Percentiles rank a stretch among this genome's conserved stretches.
Evolutionary conservation across 1,284 basidiomycete species (phyloP).

Genomic region (Rugosomyces carneus): DNA sequence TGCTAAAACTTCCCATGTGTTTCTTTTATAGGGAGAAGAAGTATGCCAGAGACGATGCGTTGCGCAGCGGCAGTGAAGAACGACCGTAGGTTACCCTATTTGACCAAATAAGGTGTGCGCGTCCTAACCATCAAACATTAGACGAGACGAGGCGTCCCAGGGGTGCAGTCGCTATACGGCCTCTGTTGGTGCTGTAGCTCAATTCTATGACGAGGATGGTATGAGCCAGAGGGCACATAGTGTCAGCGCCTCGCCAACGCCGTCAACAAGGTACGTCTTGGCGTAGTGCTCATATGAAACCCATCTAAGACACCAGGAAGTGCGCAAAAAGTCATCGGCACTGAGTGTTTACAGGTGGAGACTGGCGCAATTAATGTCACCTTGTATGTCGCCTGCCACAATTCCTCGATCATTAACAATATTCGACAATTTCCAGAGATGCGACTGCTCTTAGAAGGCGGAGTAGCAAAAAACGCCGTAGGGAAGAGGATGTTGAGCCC

Average conservation of each 20-base stretch:
- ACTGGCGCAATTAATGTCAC: slow-evolving; percentile 2
- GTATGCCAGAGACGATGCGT: too few species aligned
- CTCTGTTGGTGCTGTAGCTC: too few species aligned
- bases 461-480: slow-evolving; percentile 7
- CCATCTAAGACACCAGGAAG: background rate
- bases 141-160: too few species aligned
- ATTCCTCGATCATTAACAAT: background rate
- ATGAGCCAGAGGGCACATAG: too few species aligned
- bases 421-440: background rate
- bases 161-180: too few species aligned
- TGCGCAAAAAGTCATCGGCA: background rate
- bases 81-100: too few species aligned
- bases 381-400: background rate
- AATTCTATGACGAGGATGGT: too few species aligned
- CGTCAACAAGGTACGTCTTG: background rate
- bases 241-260: background rate
- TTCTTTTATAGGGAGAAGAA: too few species aligned
- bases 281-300: background rate
- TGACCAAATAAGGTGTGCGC: too few species aligned
- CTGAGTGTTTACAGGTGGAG: background rate
- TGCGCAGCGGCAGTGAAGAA: too few species aligned
- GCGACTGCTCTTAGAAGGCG: background rate
- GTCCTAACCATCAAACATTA: too few species aligned
- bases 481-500: background rate
- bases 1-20: too few species aligned